Conservation (phyloP, 78 protist genomes). For the Speleostelium caveatum region DNA sequence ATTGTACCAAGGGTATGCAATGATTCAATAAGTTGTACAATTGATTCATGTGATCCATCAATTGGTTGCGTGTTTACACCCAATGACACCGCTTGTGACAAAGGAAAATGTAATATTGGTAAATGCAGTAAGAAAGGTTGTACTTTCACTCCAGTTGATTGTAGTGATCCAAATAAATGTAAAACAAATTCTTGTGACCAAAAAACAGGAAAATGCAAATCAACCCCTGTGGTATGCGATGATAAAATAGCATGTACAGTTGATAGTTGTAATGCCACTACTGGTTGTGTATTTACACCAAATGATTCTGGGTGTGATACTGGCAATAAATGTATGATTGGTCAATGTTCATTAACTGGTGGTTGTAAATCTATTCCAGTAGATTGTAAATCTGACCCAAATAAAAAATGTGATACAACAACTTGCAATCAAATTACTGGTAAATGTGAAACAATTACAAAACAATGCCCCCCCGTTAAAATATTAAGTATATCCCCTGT, state of each 20-base stretch:
- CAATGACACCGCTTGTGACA: background rate
- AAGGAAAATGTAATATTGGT: background rate
- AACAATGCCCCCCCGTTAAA: too few species aligned
- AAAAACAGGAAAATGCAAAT: background rate
- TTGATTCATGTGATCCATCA: background rate
- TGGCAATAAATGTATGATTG: background rate
- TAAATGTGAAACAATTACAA: too few species aligned
- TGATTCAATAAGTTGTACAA: background rate
- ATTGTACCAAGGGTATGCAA: background rate
- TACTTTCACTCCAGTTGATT: background rate
- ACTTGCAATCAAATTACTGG: background rate
- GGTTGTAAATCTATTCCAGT: background rate
- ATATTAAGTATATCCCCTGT: background rate
- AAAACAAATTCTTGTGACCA: background rate
- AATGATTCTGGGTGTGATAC: background rate
- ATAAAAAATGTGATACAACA: too few species aligned
- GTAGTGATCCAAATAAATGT: background rate
- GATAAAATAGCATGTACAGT: background rate
- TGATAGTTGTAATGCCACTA: slow-evolving; percentile 1
- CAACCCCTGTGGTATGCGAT: background rate
- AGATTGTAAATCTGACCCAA: too few species aligned
- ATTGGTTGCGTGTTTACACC: background rate
- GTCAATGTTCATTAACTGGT: background rate
- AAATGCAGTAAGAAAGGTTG: background rate
- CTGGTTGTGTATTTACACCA: slow-evolving; percentile 14